Base-by-base conservation (phyloP, 2,329 filamentous ascomycete genomes). In the Emergomyces pasteurianus region DNA sequence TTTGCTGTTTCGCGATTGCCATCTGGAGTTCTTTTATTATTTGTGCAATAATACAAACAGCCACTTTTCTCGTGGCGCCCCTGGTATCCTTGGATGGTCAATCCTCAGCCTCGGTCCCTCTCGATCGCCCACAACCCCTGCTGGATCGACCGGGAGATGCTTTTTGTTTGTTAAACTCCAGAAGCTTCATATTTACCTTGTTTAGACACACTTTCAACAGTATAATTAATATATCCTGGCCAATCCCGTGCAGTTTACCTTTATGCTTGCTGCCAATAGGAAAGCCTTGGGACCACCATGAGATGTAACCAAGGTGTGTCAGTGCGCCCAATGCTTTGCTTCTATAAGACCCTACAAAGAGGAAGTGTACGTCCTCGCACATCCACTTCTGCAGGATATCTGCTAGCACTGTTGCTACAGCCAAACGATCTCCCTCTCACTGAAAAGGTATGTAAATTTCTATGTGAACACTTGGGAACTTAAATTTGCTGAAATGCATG, bases 81-180 rank as follows among this genome's bases (percentile, higher is more conserved):
- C 21, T 57, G 54, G n/a, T 21, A 55, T 57, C n/a, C 54, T 14
- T 31, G 54, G 54, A 43, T 34, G 12, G 26, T 34, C 26, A 57
- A 21, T 57, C 55, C 14, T 57, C 9, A 42, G 31, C 12, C 23
- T 40, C 23, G 26, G 55, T 23, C 38, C 63, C 31, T 55, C 55
- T 62, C 64, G 65, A 52, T 58, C 57, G n/a, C 6, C 57, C 12
- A 38, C n/a, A 26, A 50, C 43, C 57, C 43, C 23, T 38, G 28
- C 28, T 58, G 7, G 46, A 58, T 52, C 43, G 57, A 52, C 57
- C 28, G 28, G 46, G 57, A 50, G 21, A 52, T 21, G 23, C 18
- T 57, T 34, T 38, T 57, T 40, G 21, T 46, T 46, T 26, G 23
- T 58, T 43, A 38, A 50, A 50, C 43, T 58, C 47, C 7, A 40